Evolutionary conservation across 2,329 filamentous ascomycete genomes (phyloP).

Genomic region (Whalleya microplaca): DNA sequence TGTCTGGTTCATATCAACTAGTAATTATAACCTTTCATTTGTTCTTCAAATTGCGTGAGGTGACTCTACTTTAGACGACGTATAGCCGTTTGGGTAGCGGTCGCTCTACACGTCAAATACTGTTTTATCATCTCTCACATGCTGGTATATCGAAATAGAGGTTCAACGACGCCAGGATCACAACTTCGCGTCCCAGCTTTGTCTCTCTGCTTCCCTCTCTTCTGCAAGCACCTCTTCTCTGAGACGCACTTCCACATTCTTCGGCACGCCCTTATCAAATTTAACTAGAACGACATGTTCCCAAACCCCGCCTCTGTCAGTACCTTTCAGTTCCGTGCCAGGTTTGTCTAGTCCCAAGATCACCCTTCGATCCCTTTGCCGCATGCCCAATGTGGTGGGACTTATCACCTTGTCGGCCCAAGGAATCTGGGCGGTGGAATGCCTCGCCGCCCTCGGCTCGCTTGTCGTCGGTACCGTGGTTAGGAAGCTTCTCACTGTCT

Average conservation of each 20-base stretch:
- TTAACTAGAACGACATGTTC: constrained; percentile 62
- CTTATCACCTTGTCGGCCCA: constrained; percentile 67
- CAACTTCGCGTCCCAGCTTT: constrained; percentile 15
- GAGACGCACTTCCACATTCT: constrained; percentile 55
- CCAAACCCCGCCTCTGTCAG: constrained; percentile 57
- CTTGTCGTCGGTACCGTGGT: constrained; percentile 46
- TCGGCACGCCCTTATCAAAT: constrained; percentile 55
- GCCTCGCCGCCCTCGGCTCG: constrained; percentile 42
- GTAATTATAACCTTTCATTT: too few relatives aligned
- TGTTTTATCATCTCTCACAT: neutral
- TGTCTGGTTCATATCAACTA: too few relatives aligned
- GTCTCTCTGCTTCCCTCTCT: constrained; percentile 42
- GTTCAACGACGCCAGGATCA: neutral
- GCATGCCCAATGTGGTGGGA: constrained; percentile 52
- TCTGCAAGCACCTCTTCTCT: constrained; percentile 54
- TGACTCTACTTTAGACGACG: too few relatives aligned
- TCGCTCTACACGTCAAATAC: too few relatives aligned
- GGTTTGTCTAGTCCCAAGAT: constrained; percentile 63
- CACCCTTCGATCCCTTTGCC: constrained; percentile 48
- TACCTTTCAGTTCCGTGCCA: constrained; percentile 56
- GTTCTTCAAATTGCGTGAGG: too few relatives aligned
- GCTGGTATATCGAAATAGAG: too few relatives aligned
- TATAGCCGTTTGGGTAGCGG: too few relatives aligned
- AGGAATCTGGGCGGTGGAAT: constrained; percentile 50
- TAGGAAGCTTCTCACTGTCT: constrained; percentile 59